Percentiles rank a stretch among this genome's conserved stretches.
phyloP scores from a whole-genome alignment of 257 asterid species.

The Cinchona pubescens region DNA sequence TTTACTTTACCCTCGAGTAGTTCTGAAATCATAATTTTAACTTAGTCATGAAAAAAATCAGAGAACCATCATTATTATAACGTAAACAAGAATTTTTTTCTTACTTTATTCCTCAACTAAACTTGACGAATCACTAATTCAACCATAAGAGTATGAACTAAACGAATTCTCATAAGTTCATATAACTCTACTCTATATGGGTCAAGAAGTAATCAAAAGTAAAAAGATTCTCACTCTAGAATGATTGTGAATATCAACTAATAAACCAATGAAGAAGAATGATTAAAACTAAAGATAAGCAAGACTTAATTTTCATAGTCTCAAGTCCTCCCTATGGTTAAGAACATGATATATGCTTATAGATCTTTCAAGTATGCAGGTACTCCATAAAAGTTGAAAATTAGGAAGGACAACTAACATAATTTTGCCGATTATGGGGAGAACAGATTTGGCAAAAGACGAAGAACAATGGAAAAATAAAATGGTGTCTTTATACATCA shows the following conservation, averaged over 20 bases:
- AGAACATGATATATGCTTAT: not conserved
- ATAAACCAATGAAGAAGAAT: not conserved
- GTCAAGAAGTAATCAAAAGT: not conserved
- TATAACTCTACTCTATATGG: not conserved
- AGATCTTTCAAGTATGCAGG: not conserved
- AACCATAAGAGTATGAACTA: not conserved
- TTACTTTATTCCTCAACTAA: not conserved
- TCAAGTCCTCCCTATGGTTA: not conserved
- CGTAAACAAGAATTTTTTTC: not conserved
- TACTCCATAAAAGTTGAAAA: no score
- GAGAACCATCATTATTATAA: not conserved
- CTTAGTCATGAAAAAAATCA: not conserved
- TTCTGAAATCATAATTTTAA: not conserved
- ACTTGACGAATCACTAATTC: not conserved
- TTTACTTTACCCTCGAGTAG: not conserved
- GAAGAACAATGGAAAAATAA: no score
- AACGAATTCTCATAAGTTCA: not conserved
- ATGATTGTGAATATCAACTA: not conserved
- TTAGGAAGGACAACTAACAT: no score
- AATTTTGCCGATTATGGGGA: no score
- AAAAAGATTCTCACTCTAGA: not conserved
- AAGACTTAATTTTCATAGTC: not conserved
- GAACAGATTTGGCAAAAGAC: no score
- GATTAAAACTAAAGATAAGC: not conserved
- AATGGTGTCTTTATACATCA: no score